Base-by-base conservation (phyloP, 176 grass and related monocot genomes). In the Metroxylon sagu region DNA sequence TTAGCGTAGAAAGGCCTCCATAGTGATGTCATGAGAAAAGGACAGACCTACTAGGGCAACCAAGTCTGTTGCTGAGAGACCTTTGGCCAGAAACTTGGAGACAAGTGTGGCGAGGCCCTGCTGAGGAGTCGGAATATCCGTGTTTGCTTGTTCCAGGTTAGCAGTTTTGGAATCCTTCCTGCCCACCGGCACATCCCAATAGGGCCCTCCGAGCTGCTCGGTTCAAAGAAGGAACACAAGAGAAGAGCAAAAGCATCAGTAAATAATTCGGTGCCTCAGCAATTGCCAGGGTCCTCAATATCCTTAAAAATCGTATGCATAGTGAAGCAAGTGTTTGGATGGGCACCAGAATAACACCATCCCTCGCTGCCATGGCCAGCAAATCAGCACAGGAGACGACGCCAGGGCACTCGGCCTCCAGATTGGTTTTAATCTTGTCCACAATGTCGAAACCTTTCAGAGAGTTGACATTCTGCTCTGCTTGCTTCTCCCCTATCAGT, bases 151-250 rank as follows among this genome's bases (percentile, higher is more conserved):
- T 1, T 98, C 93, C 59, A 91, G 70, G 64, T 81, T 98, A 49
- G 79, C 87, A 56, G 74, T 85, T 78, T 85, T 98, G 16, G 87
- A 77, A 62, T 98, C 93, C 81, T 92, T 55, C 29, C 87, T 82
- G 62, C 93, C 93, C n/a, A 92, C 84, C 6, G 93, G 93, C 15
- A 98, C 93, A 67, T 98, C 87, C 93, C 93, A 98, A 53, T 98
- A 98, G 15, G 93, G 93, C 12, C 93, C 93, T 70, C 87, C 93
- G 1, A 88, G 75, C 93, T 98, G 79, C 59, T 62, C 2, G 5
- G 35, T 14, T 14, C 35, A 43, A 43, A 39, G 31, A 39, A 31
- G 5, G 29, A 31, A 39, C 35, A 43, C 35, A 14, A 12, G 35
- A 43, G 7, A 12, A 14, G 35, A 43, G 35, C 35, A 14, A 43